Evolutionary conservation across 352 stramenopile species (phyloP), one percentile per base, ranked within the genome.

Genomic region (Pythium dissotocum): DNA sequence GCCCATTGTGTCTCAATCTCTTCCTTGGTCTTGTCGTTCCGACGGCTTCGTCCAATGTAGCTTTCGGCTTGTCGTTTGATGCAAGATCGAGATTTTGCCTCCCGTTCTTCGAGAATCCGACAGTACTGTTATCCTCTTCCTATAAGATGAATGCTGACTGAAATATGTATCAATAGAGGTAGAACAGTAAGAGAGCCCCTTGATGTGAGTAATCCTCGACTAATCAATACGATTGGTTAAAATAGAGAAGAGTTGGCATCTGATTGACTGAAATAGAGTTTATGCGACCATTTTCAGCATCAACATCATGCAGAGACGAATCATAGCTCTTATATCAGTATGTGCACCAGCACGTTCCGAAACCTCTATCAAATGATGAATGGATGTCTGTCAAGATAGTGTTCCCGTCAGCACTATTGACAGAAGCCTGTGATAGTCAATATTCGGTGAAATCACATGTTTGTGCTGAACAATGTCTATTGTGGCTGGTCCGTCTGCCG

Each of bases 1-100:
- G 49, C 80, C 77, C 87, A 95, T 95, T 24, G 9, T 76, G 9
- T 64, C 59, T 48, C 28, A 30, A 30, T 30, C 21, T 64, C 16
- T 16, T 46, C 0, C 58, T 21, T 65, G 16, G 2, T 53, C 28
- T 40, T 42, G 28, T 40, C 18, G 24, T 58, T 58, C 32, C 21
- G 26, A 28, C 18, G 24, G 46, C 46, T 49, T 51, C 46, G 33
- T 57, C 40, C 48, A 10, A 21, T 13, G 33, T 58, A n/a, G n/a
- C 44, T 57, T 16, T 32, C 10, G 32, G 6, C 51, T 57, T 57
- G 26, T 35, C 51, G 51, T 12, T 57, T 57, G 51, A 42, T 38
- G 12, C 44, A 65, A 65, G 57, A 64, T 61, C 57, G 57, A 49
- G 32, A 9, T 46, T 24, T 51, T 26, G 35, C 21, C 59, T 33